Base-by-base conservation (phyloP, 164 flowering plant genomes). In the Tinospora cordifolia region DNA sequence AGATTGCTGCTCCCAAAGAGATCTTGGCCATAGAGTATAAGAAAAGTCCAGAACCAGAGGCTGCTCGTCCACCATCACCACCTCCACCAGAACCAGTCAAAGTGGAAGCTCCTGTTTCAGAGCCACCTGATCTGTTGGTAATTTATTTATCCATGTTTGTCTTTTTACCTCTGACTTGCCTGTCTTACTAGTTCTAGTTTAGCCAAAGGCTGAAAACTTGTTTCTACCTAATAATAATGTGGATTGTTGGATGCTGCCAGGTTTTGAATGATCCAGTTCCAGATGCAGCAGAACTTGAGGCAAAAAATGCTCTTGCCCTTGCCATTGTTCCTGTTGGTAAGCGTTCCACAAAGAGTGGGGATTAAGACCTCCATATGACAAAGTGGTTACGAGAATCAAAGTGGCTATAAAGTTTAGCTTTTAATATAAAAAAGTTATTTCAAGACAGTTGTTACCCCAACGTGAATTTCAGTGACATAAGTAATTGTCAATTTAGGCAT, bases 271-370 rank as follows among this genome's bases (percentile, higher is more conserved):
- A 88, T 82, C 86, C 94, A 22, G 67, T 15, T 62, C 90, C 97
- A 58, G 87, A 80, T 75, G 92, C 87, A 26, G 74, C 89, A 27
- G 91, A 85, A 22, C 81, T 94, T 22, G 97, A 94, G 65, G 91
- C 89, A 77, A 89, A 87, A 82, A 94, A 92, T 83, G 84, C 97
- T 36, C 47, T 90, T 78, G 97, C 99, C 73, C 83, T 94, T 70
- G 98, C 99, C 22, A 92, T 94, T 80, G 91, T 94, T 73, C 88
- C 99, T 47, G 87, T 82, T 75, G 89, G 97, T 94, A 82, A 72
- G 85, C 74, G 62, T 2, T 27, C 0, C 70, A 25, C n/a, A n/a
- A n/a, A n/a, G n/a, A n/a, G n/a, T n/a, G n/a, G n/a, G n/a, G n/a
- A n/a, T 38, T 44, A 62, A 11, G 44, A 10, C 59, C 59, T 10